Percentiles rank a stretch among this genome's conserved stretches.
Conservation (phyloP, 306 rosid species). For the Castanea crenata region DNA sequence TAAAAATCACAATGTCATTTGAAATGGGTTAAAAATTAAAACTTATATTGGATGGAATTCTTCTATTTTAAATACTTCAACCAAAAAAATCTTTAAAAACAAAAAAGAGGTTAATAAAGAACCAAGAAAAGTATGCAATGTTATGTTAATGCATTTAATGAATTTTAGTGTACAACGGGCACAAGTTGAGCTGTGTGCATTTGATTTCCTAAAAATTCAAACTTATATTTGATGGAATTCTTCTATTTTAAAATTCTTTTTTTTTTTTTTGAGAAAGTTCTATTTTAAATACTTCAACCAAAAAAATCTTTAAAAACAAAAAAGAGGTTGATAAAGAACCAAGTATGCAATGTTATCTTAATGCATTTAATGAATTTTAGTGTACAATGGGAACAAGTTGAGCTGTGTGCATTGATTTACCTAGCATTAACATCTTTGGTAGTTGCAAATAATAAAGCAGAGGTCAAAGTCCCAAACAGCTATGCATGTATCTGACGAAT, state of each 20-base stretch:
- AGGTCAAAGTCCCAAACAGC: background rate
- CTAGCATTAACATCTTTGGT: background rate
- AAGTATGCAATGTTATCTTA: background rate
- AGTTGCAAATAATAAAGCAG: background rate
- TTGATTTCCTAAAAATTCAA: background rate
- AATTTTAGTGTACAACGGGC: background rate
- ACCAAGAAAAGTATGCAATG: background rate
- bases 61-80: too few relatives aligned
- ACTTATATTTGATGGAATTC: too few relatives aligned
- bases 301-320: background rate
- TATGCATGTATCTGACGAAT: too few relatives aligned
- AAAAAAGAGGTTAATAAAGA: too few relatives aligned
- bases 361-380: background rate
- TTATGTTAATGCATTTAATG: background rate
- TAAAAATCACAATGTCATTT: too few relatives aligned
- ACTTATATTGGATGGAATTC: too few relatives aligned
- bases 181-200: background rate
- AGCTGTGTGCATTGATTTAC: background rate
- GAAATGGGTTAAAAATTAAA: too few relatives aligned
- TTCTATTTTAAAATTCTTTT: too few relatives aligned
- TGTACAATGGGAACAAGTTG: background rate
- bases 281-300: too few relatives aligned
- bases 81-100: too few relatives aligned
- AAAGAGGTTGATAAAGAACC: background rate
- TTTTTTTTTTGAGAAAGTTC: too few relatives aligned